Base-by-base conservation (phyloP, 2,329 filamentous ascomycete species). In the Coniochaeta sp. region DNA sequence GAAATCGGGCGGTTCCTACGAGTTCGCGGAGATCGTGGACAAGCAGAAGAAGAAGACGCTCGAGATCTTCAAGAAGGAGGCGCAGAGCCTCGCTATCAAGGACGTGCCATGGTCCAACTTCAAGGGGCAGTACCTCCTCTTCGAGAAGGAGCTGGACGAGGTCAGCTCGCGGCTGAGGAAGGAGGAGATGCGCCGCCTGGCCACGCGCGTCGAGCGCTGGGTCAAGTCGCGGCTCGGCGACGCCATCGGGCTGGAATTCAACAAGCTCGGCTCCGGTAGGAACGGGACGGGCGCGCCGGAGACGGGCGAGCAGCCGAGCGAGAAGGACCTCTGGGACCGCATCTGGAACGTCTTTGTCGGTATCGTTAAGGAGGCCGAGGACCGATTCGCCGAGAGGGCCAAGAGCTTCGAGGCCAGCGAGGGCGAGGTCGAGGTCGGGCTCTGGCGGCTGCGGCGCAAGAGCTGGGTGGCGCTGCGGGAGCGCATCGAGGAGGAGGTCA, bases 401-500 rank as follows among this genome's bases (percentile, higher is more conserved):
- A 90, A 89, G 76, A 96, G 91, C 78, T 96, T 98, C 67, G 91
- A 98, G 72, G 95, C 95, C 54, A 96, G 88, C 67, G 81, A 89
- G 60, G 91, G 93, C 44, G 95, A 99, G 76, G 91, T 96, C 22
- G 89, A 96, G 63, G 85, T 97, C 59, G 95, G 95, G 19, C 81
- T 96, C 22, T 99, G 95, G 93, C 86, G 93, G 60, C 77, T 99
- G 65, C 87, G 93, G 62, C 87, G 93, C 64, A 98, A 98, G 81
- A 95, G 91, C 63, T 99, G 95, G 95, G 88, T 88, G 44, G 93
- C 93, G 16, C 80, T 99, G 63, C 85, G 91, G 54, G 88, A 91
- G 62, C 95, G 91, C 79, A 89, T 99, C 63, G 93, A 98, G 38
- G 95, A 99, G 71, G 95, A 99, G 75, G 91, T 97, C 71, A 96